A percentile compares a stretch with the other conserved stretches of the same genome.
Evolutionary conservation across 75 land plant genomes (phyloP).

Genomic region (Cryptomeria japonica): DNA sequence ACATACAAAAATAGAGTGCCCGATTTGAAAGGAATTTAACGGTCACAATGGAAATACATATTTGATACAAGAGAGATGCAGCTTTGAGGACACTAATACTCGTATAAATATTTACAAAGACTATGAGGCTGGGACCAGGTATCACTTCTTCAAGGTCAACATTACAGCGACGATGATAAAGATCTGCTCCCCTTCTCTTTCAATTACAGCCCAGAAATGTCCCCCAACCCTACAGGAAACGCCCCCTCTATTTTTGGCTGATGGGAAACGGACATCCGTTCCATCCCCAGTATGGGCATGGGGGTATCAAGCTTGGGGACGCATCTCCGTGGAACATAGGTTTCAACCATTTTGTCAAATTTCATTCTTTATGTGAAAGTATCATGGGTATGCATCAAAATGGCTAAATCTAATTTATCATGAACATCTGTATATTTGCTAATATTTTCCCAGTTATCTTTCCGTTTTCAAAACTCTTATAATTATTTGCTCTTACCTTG

Average conservation of each 20-base stretch:
- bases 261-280: no score
- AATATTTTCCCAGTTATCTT: neutral
- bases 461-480: neutral
- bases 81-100: neutral
- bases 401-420: neutral
- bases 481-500: neutral
- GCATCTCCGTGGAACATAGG: no score
- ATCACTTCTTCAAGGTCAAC: conserved; percentile 26
- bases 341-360: neutral
- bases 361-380: neutral
- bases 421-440: neutral
- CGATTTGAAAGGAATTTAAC: neutral
- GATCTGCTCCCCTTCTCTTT: conserved; percentile 22
- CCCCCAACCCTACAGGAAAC: no score
- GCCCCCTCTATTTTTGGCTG: no score
- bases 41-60: neutral
- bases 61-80: no score
- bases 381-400: neutral
- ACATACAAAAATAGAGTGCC: neutral
- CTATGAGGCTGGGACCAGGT: conserved; percentile 2
- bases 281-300: no score
- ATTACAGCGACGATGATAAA: conserved; percentile 25
- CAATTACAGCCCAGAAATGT: no score
- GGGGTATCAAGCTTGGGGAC: no score
- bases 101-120: neutral